Evolutionary conservation across 2,329 filamentous ascomycete genomes (phyloP), one percentile per base, ranked within the genome.

Genomic region (Cladophialophora exuberans): DNA sequence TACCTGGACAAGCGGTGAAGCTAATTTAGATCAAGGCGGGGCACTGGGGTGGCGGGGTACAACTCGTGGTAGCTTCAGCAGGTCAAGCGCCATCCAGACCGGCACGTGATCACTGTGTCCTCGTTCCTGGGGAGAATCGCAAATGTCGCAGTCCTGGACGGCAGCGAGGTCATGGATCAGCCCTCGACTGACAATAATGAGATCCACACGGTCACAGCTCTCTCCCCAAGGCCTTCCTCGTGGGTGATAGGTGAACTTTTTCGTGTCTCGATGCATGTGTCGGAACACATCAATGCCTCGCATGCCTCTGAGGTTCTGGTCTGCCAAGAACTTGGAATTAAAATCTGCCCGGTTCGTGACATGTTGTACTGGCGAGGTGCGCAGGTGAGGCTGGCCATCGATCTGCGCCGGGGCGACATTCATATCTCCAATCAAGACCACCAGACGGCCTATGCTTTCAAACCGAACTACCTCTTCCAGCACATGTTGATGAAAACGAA

Each of bases 101-200:
- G 80, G 79, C 13, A 79, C 77, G 69, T 82, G 79, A 66, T 83
- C 79, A 64, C 79, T 82, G 2, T 74, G 71, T 1, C 78, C 79
- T 33, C 80, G 69, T 56, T 81, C 79, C 56, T 57, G 63, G 13
- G 69, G 59, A 20, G 65, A 74, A 23, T 75, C 74, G 53, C 73
- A 65, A 13, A 79, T 77, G 3, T 71, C 74, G 41, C 70, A 72
- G 11, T 62, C 66, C 11, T 53, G 64, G 3, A 79, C 45, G 5
- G 46, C 51, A 20, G 39, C 48, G 6, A 69, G 67, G 30, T 68
- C 68, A 22, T 77, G 70, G 50, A 72, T 71, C 7, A 79, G 58
- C 1, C 42, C 56, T 45, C 60, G 68, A 3, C 76, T 80, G 15
- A 72, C 70, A 52, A 83, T 66, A 18, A 80, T 72, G 64, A 80